Base-by-base conservation (phyloP, 768 basidiomycete species). In the Tricholomella constricta region DNA sequence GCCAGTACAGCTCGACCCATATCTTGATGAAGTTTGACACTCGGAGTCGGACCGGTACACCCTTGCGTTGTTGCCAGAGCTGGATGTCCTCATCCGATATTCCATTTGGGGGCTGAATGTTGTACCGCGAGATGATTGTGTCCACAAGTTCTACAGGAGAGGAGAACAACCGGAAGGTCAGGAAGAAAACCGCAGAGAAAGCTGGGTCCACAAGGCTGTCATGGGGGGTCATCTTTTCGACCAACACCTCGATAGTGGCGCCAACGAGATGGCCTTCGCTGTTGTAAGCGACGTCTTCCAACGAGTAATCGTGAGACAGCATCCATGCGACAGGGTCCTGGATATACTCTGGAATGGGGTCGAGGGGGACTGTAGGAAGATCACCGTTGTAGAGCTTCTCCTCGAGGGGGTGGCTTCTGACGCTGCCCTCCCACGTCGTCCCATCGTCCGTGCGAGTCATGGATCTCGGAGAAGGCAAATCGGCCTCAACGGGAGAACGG, bases 171-270 rank as follows among this genome's bases (percentile, higher is more conserved):
- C 96, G 85, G 78, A 98, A 99, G 0, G 95, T 98, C 62, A 95
- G 78, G 78, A 95, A 95, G 76, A 99, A 98, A 26, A 94, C 88
- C 4, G 87, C 83, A 12, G 88, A 81, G 68, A 98, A 95, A 0
- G 86, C 83, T 15, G 89, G 77, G 63, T 98, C 95, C 49, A 94
- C 92, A 38, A 94, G 82, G 52, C 85, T 86, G 64, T 94, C 93
- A 65, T 97, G 92, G 4, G 95, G 94, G 17, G 96, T 96, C 87
- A 98, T 89, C 73, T 93, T 94, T 73, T 96, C 94, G n/a, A 98
- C 88, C 37, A 99, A 76, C 1, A 88, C 94, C 15, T 80, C 79
- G 55, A 99, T 76, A 4, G 93, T 94, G 2, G 94, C 97, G 20
- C 94, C 95, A 9, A 94, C 89, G 17, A 98, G 84, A 57, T 85